Evolutionary conservation across 1,139 yeast species (phyloP), one percentile per base, ranked within the genome.

Genomic region (Nakaseomyces glabratus): DNA sequence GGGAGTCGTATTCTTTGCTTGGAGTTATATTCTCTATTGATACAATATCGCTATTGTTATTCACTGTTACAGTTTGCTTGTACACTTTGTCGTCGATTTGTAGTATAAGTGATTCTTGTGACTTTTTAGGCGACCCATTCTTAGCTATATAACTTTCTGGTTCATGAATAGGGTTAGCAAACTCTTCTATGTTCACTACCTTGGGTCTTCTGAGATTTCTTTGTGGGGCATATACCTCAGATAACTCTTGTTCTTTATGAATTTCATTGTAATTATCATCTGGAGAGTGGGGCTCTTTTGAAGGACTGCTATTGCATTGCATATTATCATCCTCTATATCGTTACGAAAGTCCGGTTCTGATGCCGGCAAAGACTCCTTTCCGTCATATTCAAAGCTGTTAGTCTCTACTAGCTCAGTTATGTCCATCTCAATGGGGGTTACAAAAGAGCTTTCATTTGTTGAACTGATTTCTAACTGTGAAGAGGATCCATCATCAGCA

Each of bases 401-500:
- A n/a, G n/a, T n/a, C n/a, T 26, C 30, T 17, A 26, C 11, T 4
- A 26, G 15, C 12, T 26, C 30, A 6, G 30, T 26, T 17, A 26
- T 18, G 12, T 26, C 21, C 21, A 17, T 18, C 3, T 18, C 30
- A 3, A 11, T 18, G 7, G 17, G 30, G 6, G 8, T 17, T 4
- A 26, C 7, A n/a, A 26, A 17, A n/a, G 30, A 26, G 10, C 30
- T 26, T n/a, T 26, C 30, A 35, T 28, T 35, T 40, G 20, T 32
- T 23, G 4, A 23, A 25, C 14, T 23, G 22, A 1, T 30, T 4
- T 18, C 17, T 16, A 28, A 25, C 12, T 32, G 36, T 20, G 9
- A 28, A 25, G 29, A 24, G 23, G 19, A 11, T 6, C 21, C 15
- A n/a, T 26, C 30, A 18, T 26, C 21, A n/a, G 8, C 3, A 18